These are phyloP conservation scores for Lactifluus pinguis DNA, from an alignment of 768 basidiomycete genomes.

Conservation along the genomic window DNA sequence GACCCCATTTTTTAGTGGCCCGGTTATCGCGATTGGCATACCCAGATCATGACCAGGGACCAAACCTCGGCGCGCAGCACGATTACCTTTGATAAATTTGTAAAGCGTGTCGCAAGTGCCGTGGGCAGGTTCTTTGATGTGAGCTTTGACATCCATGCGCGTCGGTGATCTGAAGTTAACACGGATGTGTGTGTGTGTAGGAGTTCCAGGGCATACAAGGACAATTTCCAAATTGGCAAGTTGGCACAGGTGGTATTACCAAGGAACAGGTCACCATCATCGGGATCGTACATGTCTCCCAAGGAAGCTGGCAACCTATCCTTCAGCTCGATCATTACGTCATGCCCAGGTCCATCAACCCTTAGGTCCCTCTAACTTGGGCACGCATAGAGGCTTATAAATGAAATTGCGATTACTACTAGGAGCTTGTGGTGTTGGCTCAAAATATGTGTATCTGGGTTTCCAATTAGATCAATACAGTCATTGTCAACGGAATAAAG, in stretches of 20 bases:
- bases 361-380: no score
- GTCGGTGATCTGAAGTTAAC: not conserved
- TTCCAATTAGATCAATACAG: not conserved
- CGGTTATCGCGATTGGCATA: not conserved
- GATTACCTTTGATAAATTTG: not conserved
- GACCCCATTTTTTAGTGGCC: not conserved
- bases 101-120: not conserved
- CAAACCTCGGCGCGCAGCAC: not conserved
- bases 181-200: not conserved
- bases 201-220: not conserved
- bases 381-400: no score
- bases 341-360: not conserved
- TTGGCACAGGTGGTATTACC: not conserved
- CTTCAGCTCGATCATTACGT: constrained; percentile 9
- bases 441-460: not conserved
- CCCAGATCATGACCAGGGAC: constrained; percentile 7
- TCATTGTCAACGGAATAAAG: not conserved
- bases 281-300: constrained; percentile 7
- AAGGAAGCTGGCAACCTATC: constrained; percentile 15
- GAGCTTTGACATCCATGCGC: not conserved
- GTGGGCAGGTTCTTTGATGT: constrained; percentile 3
- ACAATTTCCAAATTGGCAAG: not conserved
- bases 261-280: not conserved
- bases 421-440: not conserved
- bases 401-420: not conserved